phyloP scores from a whole-genome alignment of 2,329 filamentous ascomycete species.

The Conoideocrella luteorostrata region DNA sequence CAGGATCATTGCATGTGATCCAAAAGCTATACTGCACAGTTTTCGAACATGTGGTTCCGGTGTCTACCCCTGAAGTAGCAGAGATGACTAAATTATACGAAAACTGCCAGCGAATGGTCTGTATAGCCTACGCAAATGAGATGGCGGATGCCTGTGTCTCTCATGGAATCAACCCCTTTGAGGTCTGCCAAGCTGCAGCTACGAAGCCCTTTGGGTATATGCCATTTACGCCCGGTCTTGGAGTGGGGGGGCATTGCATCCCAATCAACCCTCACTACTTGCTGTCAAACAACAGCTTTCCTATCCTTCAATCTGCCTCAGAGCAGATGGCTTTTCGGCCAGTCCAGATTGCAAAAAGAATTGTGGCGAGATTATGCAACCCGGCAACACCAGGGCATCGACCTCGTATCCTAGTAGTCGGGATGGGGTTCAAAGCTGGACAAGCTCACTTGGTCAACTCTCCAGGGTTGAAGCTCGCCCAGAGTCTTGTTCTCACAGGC shows the following conservation, averaged over 20 bases:
- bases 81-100: slow-evolving; percentile 55
- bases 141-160: slow-evolving; percentile 46
- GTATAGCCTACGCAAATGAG: slow-evolving; percentile 49
- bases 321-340: slow-evolving; percentile 39
- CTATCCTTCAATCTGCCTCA: slow-evolving; percentile 37
- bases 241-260: slow-evolving; percentile 51
- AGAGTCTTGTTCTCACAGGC: slow-evolving; percentile 26
- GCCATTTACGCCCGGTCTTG: slow-evolving; percentile 39
- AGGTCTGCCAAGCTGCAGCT: slow-evolving; percentile 41
- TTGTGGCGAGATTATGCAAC: slow-evolving; percentile 24
- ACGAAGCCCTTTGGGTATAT: slow-evolving; percentile 49
- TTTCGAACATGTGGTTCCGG: slow-evolving; percentile 41
- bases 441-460: slow-evolving; percentile 42
- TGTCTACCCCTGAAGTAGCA: slow-evolving; percentile 46
- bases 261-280: slow-evolving; percentile 50
- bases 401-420: slow-evolving; percentile 36
- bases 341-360: slow-evolving; percentile 28
- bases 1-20: slow-evolving; percentile 39
- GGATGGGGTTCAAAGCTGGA: slow-evolving; percentile 44
- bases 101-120: slow-evolving; percentile 51
- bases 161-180: slow-evolving; percentile 41
- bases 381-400: slow-evolving; percentile 3
- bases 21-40: slow-evolving; percentile 37
- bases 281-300: slow-evolving; percentile 39
- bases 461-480: slow-evolving; percentile 37